These are phyloP conservation scores for Schizothecium vesticola DNA, from an alignment of 495 filamentous ascomycete species.

Conservation along the genomic window DNA sequence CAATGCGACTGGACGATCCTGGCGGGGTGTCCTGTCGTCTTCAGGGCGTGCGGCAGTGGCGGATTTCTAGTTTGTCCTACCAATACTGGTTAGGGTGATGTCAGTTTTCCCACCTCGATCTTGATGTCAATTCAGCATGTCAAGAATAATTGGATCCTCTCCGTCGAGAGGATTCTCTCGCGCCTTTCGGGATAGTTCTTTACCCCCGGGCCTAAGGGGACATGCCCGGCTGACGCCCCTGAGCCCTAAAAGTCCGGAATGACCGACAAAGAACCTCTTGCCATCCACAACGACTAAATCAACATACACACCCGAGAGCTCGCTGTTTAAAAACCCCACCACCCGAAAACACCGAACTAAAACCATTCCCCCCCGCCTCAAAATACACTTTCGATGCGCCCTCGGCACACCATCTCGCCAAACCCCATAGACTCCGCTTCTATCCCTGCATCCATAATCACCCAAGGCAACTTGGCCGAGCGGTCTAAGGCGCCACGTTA, in stretches of 20 bases:
- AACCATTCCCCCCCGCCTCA: too few relatives aligned
- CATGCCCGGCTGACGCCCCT: too few relatives aligned
- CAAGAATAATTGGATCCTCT: background rate
- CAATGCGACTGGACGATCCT: background rate
- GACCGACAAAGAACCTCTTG: too few relatives aligned
- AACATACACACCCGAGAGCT: too few relatives aligned
- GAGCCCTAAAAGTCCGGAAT: too few relatives aligned
- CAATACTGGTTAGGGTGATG: background rate
- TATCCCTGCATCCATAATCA: background rate
- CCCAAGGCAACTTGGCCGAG: conserved; percentile 2
- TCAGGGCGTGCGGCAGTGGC: background rate
- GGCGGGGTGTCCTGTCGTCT: background rate
- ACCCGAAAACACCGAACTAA: too few relatives aligned
- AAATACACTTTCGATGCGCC: too few relatives aligned
- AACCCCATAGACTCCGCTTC: background rate
- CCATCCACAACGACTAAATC: too few relatives aligned
- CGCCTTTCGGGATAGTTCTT: background rate
- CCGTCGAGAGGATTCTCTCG: background rate
- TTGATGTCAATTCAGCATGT: background rate
- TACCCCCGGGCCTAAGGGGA: too few relatives aligned
- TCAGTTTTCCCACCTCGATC: background rate
- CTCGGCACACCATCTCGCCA: background rate
- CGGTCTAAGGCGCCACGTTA: conserved; percentile 7
- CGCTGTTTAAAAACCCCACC: too few relatives aligned
- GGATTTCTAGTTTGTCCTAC: background rate